These are phyloP conservation scores for Calendula officinalis DNA, from an alignment of 129 eudicot species.

Conservation along the genomic window DNA sequence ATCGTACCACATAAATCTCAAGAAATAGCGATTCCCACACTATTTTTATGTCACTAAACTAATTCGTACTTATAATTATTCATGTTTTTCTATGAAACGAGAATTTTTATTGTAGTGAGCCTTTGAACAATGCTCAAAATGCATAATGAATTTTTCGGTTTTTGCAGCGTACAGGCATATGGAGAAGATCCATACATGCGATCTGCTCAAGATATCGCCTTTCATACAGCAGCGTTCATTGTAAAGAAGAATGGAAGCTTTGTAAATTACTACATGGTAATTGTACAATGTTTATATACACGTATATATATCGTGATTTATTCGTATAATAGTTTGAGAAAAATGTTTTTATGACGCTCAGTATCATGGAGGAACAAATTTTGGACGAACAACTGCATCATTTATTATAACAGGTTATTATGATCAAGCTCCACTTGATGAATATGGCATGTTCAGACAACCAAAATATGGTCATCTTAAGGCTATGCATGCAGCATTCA, in stretches of 20 bases:
- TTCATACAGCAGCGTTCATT: conserved; percentile 61
- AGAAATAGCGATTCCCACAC: too few species aligned
- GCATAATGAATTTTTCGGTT: background rate
- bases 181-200: conserved; percentile 54
- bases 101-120: too few species aligned
- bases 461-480: conserved; percentile 87
- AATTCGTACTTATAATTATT: too few species aligned
- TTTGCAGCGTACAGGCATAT: conserved; percentile 63
- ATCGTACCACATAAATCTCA: too few species aligned
- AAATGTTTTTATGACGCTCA: conserved; percentile 23
- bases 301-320: background rate
- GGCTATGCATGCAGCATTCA: conserved; percentile 68
- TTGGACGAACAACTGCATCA: conserved; percentile 62
- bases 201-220: conserved; percentile 76
- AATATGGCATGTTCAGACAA: conserved; percentile 73
- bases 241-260: conserved; percentile 76
- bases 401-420: conserved; percentile 65
- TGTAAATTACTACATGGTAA: conserved; percentile 87
- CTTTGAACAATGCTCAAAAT: background rate
- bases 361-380: conserved; percentile 98
- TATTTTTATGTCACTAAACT: too few species aligned
- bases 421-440: conserved; percentile 93
- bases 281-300: background rate
- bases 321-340: background rate
- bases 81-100: too few species aligned